phyloP scores from a whole-genome alignment of 139 green algal species.

The Chlorella sp. region DNA sequence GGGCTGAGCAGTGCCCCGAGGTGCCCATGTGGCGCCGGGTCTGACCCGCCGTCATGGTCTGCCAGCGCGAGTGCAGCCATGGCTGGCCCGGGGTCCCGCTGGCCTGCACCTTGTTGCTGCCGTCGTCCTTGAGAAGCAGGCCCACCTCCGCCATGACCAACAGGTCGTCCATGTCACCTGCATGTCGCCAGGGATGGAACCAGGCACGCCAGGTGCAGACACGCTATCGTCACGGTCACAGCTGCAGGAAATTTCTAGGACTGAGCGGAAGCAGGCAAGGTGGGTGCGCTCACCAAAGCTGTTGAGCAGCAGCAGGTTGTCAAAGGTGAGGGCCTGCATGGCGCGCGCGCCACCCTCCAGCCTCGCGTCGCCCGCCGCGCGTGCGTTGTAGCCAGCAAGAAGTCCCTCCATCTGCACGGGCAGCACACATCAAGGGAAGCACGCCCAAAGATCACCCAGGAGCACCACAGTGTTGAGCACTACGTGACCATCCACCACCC shows the following conservation, averaged over 20 bases:
- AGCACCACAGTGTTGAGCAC: background rate
- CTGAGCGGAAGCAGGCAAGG: background rate
- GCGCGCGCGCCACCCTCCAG: background rate
- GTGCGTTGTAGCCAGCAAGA: constrained; percentile 3
- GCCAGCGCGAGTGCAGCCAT: constrained; percentile 1
- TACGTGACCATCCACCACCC: background rate
- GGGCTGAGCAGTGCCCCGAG: constrained; percentile 34
- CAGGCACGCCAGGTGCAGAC: background rate
- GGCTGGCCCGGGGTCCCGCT: background rate
- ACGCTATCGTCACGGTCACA: too few relatives aligned
- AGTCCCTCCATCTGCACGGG: constrained; percentile 1
- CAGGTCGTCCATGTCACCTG: constrained; percentile 45
- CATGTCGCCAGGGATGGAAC: background rate
- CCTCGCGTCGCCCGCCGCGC: background rate
- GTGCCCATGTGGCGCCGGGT: constrained; percentile 23
- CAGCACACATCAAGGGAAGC: background rate
- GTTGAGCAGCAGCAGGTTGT: constrained; percentile 46
- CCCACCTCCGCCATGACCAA: constrained; percentile 4
- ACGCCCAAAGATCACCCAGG: background rate
- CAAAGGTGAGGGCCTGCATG: constrained; percentile 9
- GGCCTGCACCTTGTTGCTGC: background rate
- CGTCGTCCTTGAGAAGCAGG: background rate
- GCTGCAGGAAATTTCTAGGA: background rate
- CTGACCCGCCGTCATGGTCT: constrained; percentile 6
- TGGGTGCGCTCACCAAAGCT: constrained; percentile 32